Base-by-base conservation (phyloP, 768 basidiomycete species). In the Suillus americanus region DNA sequence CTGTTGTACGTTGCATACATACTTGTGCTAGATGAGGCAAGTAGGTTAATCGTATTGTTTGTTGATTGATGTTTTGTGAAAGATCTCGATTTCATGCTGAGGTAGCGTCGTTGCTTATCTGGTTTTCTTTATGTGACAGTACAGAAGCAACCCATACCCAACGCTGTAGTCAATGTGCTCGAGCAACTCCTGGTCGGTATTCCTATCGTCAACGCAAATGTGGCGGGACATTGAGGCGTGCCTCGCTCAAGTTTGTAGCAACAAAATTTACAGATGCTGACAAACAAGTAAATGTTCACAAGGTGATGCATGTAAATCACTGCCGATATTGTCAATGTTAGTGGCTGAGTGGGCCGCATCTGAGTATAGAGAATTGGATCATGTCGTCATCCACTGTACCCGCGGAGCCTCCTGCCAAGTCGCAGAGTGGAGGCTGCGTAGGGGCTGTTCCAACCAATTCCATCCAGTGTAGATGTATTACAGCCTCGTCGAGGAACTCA, bases 1-100 rank as follows among this genome's bases (percentile, higher is more conserved):
- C 18, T 41, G 57, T 30, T 64, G 63, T 64, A 64, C 40, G 63
- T 48, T 64, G 61, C 43, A 63, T 61, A 62, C 41, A 59, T 57
- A 13, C 57, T 59, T 59, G 57, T 41, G 57, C 57, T 60, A 59
- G 62, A n/a, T 60, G 62, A 62, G 41, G 51, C 38, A 56, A 62
- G 55, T 40, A 35, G 9, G 28, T 13, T 43, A 20, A 59, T 54
- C 20, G 20, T 12, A n/a, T n/a, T 54, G 53, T n/a, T 54, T n/a
- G 33, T n/a, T 2, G 53, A n/a, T 33, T 33, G 30, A 33, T 54
- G 30, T 33, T 20, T 33, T 20, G 30, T 54, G 20, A 6, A 20
- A 33, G 30, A 35, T 54, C 33, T 5, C 20, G 18, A 20, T 33
- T 2, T 30, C 18, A 53, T 3, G 3, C 9, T 18, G 28, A 28